phyloP scores from a whole-genome alignment of 495 filamentous ascomycete genomes.

The Aspergillus egyptiacus region DNA sequence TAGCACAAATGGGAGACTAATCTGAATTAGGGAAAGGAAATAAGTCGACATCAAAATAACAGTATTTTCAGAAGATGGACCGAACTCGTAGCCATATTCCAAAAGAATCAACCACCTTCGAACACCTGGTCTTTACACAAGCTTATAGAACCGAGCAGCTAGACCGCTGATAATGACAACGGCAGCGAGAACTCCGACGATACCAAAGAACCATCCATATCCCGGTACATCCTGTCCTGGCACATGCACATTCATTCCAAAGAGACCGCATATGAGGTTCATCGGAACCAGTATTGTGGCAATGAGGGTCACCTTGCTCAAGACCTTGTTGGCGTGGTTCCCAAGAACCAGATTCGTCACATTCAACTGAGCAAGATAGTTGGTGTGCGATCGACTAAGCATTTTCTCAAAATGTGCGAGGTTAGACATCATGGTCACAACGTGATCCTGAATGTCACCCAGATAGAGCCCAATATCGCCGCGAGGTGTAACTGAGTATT shows the following conservation, averaged over 20 bases:
- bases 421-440: constrained; percentile 98
- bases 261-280: constrained; percentile 90
- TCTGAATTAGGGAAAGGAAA: no score
- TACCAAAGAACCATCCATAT: constrained; percentile 73
- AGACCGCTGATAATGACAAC: constrained; percentile 52
- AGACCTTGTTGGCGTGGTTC: constrained; percentile 72
- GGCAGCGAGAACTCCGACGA: constrained; percentile 58
- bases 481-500: constrained; percentile 87
- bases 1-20: no score
- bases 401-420: constrained; percentile 96
- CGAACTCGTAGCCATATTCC: no score
- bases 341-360: constrained; percentile 82
- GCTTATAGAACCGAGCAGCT: constrained; percentile 42
- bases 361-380: constrained; percentile 90
- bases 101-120: background rate
- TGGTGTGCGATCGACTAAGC: constrained; percentile 88
- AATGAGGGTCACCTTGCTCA: constrained; percentile 92
- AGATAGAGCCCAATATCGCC: constrained; percentile 95
- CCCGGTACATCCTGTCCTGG: constrained; percentile 55
- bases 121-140: constrained; percentile 23
- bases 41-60: background rate
- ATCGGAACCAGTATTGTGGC: constrained; percentile 94
- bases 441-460: constrained; percentile 96
- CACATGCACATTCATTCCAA: constrained; percentile 93
- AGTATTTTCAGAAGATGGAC: background rate